phyloP scores from a whole-genome alignment of 495 filamentous ascomycete genomes.

The Podospora appendiculata region DNA sequence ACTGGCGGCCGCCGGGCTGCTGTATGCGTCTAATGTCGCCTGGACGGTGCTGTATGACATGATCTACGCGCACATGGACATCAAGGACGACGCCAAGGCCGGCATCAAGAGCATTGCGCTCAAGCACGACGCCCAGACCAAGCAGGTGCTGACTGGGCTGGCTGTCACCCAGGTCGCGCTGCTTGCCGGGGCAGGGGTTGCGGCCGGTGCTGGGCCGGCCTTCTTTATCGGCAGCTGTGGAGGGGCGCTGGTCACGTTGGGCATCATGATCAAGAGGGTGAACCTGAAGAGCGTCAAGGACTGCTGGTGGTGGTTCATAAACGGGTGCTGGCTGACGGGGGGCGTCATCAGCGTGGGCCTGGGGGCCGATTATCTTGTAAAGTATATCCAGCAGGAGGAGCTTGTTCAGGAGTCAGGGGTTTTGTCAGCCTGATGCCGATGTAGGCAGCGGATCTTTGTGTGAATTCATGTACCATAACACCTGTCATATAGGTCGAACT shows the following conservation, averaged over 20 bases:
- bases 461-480: slow-evolving; percentile 13
- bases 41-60: slow-evolving; percentile 98
- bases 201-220: slow-evolving; percentile 68
- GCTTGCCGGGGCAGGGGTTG: slow-evolving; percentile 66
- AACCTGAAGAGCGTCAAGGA: slow-evolving; percentile 73
- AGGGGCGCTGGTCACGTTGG: slow-evolving; percentile 66
- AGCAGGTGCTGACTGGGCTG: slow-evolving; percentile 70
- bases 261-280: slow-evolving; percentile 83
- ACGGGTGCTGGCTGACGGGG: slow-evolving; percentile 51
- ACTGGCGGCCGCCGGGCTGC: slow-evolving; percentile 55
- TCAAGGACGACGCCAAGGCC: slow-evolving; percentile 84
- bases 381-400: slow-evolving; percentile 23
- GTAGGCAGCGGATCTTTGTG: neutral
- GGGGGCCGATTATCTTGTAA: slow-evolving; percentile 41
- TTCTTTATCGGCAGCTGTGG: slow-evolving; percentile 85
- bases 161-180: slow-evolving; percentile 71
- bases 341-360: slow-evolving; percentile 44
- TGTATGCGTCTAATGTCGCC: slow-evolving; percentile 81
- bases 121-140: slow-evolving; percentile 81
- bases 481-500: neutral
- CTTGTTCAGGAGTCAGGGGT: slow-evolving; percentile 8
- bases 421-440: neutral
- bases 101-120: slow-evolving; percentile 95
- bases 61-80: slow-evolving; percentile 99
- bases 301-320: slow-evolving; percentile 96